Base-by-base conservation (phyloP, 768 basidiomycete species). In the Suillus americanus region DNA sequence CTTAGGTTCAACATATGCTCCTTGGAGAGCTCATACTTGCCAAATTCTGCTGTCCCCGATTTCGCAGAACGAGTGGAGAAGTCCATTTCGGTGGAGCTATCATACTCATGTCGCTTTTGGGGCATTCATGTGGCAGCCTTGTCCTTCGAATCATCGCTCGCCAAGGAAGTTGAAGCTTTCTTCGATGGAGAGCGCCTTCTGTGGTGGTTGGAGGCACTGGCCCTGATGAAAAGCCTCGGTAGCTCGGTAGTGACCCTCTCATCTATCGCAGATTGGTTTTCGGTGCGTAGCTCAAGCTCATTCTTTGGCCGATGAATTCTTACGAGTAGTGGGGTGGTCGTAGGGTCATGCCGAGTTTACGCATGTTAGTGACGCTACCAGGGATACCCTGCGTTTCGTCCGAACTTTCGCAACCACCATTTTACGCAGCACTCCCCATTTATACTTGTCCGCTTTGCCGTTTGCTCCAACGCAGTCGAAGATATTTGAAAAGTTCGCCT, bases 21-120 rank as follows among this genome's bases (percentile, higher is more conserved):
- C 10, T 40, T 78, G 6, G 64, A 74, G 30, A 70, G 72, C 12
- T 79, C 78, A 7, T 68, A 75, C 56, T 5, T 66, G 1, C 51
- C 28, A 18, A 76, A 78, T 43, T 20, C 61, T 8, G 67, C 74
- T 16, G 50, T 77, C 9, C 62, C 61, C 0, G 67, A 69, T 6
- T 50, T 69, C 3, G 25, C 56, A 1, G 18, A 40, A 3, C 63
- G 63, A 6, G 69, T 76, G 16, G 48, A 68, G 18, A 48, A 63
- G 0, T 54, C 37, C 16, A 78, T 79, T 33, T 60, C 75, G 1
- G 37, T 66, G 13, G 57, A 68, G 4, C 64, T 79, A 18, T 67
- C 65, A 1, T 78, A 79, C 65, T 66, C 77, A 18, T 77, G 78
- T 65, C 62, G 65, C 28, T 77, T 65, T 45, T 79, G 76, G 76